Evolutionary conservation across 805 yeast genomes (phyloP).

Genomic region (Tetrapisispora fleetii): DNA sequence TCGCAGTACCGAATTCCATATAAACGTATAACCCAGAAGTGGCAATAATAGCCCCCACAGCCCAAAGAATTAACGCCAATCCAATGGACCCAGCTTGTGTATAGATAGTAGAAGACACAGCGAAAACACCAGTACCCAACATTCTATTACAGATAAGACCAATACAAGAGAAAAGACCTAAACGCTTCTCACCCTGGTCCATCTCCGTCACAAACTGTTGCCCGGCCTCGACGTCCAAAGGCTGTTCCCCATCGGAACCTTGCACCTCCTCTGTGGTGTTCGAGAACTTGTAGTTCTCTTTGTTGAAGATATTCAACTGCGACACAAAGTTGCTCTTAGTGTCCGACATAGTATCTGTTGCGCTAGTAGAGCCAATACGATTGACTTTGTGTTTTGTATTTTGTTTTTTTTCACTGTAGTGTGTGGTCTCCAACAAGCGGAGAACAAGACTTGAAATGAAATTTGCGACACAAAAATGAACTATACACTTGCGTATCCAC

Average conservation of each 20-base stretch:
- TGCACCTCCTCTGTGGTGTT: not conserved
- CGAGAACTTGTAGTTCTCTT: slow-evolving; percentile 17
- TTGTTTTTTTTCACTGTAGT: too few relatives aligned
- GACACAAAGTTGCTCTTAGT: slow-evolving; percentile 11
- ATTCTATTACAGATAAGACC: slow-evolving; percentile 59
- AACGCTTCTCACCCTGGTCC: slow-evolving; percentile 34
- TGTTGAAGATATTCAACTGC: slow-evolving; percentile 24
- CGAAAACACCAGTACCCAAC: slow-evolving; percentile 70
- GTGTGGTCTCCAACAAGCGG: too few relatives aligned
- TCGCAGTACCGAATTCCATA: slow-evolving; percentile 71
- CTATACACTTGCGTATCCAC: too few relatives aligned
- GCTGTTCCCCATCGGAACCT: slow-evolving; percentile 2
- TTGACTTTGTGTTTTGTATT: too few relatives aligned
- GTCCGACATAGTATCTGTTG: not conserved
- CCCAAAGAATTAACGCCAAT: slow-evolving; percentile 61
- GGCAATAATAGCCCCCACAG: slow-evolving; percentile 63
- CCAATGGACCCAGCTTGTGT: slow-evolving; percentile 57
- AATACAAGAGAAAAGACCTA: slow-evolving; percentile 50
- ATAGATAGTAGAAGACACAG: slow-evolving; percentile 53
- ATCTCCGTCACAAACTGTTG: slow-evolving; percentile 29
- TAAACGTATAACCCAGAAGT: slow-evolving; percentile 55
- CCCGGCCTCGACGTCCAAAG: slow-evolving; percentile 18
- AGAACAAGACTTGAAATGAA: too few relatives aligned
- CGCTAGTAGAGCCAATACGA: too few relatives aligned
- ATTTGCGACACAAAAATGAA: too few relatives aligned